A percentile compares a stretch with the other conserved stretches of the same genome.
phyloP scores from a whole-genome alignment of 352 stramenopile species.

The Phytophthora podocarpi region DNA sequence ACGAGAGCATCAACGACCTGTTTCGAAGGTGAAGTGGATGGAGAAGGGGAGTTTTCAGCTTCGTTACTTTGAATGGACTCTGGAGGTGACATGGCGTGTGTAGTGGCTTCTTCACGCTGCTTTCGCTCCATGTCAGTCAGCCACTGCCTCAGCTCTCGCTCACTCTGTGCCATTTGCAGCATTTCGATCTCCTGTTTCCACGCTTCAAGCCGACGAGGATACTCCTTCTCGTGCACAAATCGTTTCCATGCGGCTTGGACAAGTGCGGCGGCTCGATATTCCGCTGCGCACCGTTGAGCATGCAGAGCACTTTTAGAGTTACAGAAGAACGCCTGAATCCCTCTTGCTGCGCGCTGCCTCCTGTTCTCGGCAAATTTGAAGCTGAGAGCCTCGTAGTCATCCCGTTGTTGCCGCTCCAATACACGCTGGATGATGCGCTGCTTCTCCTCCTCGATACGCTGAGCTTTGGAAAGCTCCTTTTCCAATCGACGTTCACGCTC shows the following conservation, averaged over 20 bases:
- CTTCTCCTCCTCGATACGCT: constrained; percentile 74
- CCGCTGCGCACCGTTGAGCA: not conserved
- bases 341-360: constrained; percentile 25
- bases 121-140: constrained; percentile 16
- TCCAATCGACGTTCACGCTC: constrained; percentile 58
- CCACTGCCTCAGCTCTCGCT: constrained; percentile 34
- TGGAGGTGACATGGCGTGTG: not conserved
- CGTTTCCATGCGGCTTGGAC: constrained; percentile 45
- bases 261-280: constrained; percentile 17
- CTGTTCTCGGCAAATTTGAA: constrained; percentile 18
- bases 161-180: constrained; percentile 40
- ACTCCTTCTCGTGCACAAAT: constrained; percentile 27
- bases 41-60: constrained; percentile 5
- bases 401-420: constrained; percentile 37
- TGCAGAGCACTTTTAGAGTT: constrained; percentile 1
- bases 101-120: not conserved
- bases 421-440: constrained; percentile 44
- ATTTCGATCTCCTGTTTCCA: constrained; percentile 20
- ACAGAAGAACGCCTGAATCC: constrained; percentile 39
- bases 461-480: constrained; percentile 59
- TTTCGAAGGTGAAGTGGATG: constrained; percentile 23
- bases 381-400: constrained; percentile 21
- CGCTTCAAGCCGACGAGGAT: constrained; percentile 25
- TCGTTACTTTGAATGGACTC: constrained; percentile 9
- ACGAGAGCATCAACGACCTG: constrained; percentile 49